Evolutionary conservation across 2,329 filamentous ascomycete species (phyloP).

Genomic region (Stylonectria norvegica): DNA sequence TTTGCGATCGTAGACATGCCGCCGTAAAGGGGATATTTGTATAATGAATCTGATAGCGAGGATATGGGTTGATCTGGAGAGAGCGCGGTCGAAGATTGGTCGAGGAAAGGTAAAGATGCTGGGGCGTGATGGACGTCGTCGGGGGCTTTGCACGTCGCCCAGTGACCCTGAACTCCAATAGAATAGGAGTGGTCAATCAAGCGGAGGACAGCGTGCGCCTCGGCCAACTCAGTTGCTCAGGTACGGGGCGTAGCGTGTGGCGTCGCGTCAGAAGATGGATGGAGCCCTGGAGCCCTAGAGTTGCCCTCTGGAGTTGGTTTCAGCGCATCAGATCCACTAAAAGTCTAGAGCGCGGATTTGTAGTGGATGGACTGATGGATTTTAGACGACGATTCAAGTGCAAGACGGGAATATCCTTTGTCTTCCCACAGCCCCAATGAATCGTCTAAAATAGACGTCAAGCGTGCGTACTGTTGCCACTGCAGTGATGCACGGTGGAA

Average conservation of each 20-base stretch:
- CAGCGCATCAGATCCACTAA: no score
- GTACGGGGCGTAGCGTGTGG: slow-evolving; percentile 4
- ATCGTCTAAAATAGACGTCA: no score
- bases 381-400: no score
- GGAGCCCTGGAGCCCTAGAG: background rate
- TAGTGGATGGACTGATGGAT: no score
- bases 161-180: slow-evolving; percentile 22
- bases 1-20: slow-evolving; percentile 53
- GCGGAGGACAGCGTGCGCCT: slow-evolving; percentile 19
- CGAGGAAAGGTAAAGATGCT: slow-evolving; percentile 13
- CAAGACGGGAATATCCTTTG: no score
- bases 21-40: slow-evolving; percentile 4
- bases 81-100: background rate
- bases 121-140: slow-evolving; percentile 12
- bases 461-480: background rate
- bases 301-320: no score
- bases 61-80: background rate
- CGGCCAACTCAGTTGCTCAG: slow-evolving; percentile 8
- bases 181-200: slow-evolving; percentile 21
- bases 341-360: no score
- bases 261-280: background rate
- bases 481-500: background rate
- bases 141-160: slow-evolving; percentile 21
- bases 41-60: background rate
- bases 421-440: no score